Conservation (phyloP, 306 rosid species). For the Ammopiptanthus mongolicus region DNA sequence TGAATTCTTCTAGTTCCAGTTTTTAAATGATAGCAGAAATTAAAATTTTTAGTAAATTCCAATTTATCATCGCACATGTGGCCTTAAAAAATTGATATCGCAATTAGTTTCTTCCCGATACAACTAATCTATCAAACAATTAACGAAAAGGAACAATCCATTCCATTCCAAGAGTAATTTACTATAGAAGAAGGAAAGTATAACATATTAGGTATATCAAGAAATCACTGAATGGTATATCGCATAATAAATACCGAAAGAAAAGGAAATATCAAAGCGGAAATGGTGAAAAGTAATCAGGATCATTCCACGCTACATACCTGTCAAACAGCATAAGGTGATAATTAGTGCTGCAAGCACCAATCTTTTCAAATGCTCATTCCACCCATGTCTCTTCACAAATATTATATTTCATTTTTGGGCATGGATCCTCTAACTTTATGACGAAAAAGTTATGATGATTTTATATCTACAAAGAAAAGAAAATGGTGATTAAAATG, state of each 20-base stretch:
- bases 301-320: too few relatives aligned
- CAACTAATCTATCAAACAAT: neutral
- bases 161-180: neutral
- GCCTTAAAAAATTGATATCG: neutral
- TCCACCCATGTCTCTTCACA: too few relatives aligned
- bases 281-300: neutral
- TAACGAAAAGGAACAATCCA: neutral
- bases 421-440: too few relatives aligned
- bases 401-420: too few relatives aligned
- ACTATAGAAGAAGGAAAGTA: neutral
- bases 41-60: neutral
- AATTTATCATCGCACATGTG: neutral
- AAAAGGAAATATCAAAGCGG: neutral
- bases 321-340: too few relatives aligned
- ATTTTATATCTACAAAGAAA: too few relatives aligned
- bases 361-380: too few relatives aligned
- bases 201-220: neutral
- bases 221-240: neutral
- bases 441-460: too few relatives aligned
- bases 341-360: too few relatives aligned
- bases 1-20: neutral
- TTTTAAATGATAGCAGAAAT: neutral
- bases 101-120: neutral
- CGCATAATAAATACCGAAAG: neutral
- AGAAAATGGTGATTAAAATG: too few relatives aligned